phyloP scores from a whole-genome alignment of 306 rosid species.

The Lotus japonicus region DNA sequence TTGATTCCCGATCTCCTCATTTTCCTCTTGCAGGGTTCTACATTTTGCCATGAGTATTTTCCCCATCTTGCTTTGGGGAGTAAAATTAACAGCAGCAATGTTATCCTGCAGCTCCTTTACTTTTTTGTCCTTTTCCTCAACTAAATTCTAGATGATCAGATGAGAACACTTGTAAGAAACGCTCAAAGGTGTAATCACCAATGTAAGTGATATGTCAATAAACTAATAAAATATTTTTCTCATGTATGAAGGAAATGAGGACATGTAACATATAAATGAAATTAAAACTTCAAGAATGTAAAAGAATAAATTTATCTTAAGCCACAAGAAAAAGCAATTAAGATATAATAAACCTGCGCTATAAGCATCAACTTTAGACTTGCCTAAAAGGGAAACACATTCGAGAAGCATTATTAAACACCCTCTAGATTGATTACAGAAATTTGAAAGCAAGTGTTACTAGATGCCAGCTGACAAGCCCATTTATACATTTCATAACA shows the following conservation, averaged over 20 bases:
- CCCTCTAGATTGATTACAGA: not conserved
- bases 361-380: not conserved
- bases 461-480: not conserved
- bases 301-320: not conserved
- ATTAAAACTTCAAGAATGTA: not conserved
- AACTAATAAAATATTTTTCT: not conserved
- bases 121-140: conserved; percentile 83
- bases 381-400: not conserved
- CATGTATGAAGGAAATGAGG: not conserved
- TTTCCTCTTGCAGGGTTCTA: conserved; percentile 92
- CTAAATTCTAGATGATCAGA: conserved; percentile 55
- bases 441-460: not conserved
- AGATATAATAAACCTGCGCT: not conserved
- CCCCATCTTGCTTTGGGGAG: conserved; percentile 96
- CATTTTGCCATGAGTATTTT: conserved; percentile 94
- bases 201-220: not conserved
- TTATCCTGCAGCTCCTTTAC: conserved; percentile 86
- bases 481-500: not conserved
- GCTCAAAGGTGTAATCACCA: not conserved
- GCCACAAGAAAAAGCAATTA: not conserved
- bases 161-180: conserved; percentile 20
- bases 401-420: not conserved
- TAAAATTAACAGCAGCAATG: conserved; percentile 74
- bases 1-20: conserved; percentile 93
- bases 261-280: not conserved